Base-by-base conservation (phyloP, 164 flowering plant species). In the Malania oleifera region DNA sequence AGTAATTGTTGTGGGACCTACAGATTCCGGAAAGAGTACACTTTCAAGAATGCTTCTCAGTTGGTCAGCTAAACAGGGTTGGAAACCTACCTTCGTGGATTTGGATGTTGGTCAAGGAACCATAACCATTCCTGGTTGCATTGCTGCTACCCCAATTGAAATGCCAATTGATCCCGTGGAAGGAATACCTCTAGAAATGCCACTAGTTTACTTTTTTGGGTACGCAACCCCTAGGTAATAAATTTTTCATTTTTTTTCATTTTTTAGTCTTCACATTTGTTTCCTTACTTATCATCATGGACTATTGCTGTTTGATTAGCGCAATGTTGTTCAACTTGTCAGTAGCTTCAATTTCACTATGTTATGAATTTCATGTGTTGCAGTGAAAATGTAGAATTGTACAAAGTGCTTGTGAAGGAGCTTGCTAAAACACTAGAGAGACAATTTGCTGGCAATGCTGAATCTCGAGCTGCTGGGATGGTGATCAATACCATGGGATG, bases 401-500 rank as follows among this genome's bases (percentile, higher is more conserved):
- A 90, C 73, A 87, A 83, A 73, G 81, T 78, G 34, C 87, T 84
- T 46, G 95, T 84, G 43, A 86, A 81, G 75, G 99, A 90, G 82
- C 96, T 93, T 77, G 77, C 96, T 59, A 77, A 67, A 67, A 76
- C 75, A 50, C 52, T 90, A 27, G 96, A 90, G 77, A 86, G 73
- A 62, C 99, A 90, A 52, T 81, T 93, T 70, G 26, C 82, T 65
- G 91, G 89, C 3, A 88, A 85, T 79, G 68, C 79, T 48, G 97
- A 90, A 73, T 78, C 95, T 65, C 79, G 84, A 66, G 97, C 99
- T 65, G 82, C 97, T 17, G 97, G 99, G 62, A 93, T 90, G 92
- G 97, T 93, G 55, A 90, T 93, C 54, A 93, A 93, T 62, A 90
- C 99, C 54, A 93, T 90, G 96, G 99, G 97, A 27, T 93, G 97